A percentile compares a stretch with the other conserved stretches of the same genome.
These are phyloP conservation scores for Imleria badia DNA, from an alignment of 768 basidiomycete species.

Conservation along the genomic window DNA sequence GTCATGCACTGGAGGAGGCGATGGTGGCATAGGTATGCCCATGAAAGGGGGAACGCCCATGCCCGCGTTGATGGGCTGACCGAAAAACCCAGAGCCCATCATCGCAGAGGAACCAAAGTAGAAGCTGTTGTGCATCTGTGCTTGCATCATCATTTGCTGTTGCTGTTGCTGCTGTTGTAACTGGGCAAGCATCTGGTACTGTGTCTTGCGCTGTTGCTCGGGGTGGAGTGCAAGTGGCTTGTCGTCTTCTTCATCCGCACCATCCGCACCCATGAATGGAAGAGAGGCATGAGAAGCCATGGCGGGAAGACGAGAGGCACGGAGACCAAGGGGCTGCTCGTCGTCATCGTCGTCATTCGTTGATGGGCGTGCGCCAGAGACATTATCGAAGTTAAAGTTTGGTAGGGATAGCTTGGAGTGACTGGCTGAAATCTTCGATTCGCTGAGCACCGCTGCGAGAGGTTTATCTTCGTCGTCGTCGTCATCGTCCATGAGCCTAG, in stretches of 20 bases:
- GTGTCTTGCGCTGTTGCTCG: conserved; percentile 76
- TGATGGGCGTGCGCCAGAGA: conserved; percentile 14
- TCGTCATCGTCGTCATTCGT: conserved; percentile 60
- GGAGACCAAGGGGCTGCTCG: conserved; percentile 69
- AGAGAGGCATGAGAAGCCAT: conserved; percentile 26
- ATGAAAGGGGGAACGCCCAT: conserved; percentile 50
- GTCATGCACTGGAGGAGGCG: conserved; percentile 66
- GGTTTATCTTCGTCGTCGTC: conserved; percentile 64
- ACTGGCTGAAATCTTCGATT: conserved; percentile 42
- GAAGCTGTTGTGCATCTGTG: conserved; percentile 74
- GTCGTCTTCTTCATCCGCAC: conserved; percentile 65
- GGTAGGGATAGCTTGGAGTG: conserved; percentile 45
- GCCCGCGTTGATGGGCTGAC: conserved; percentile 48
- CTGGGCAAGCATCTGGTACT: conserved; percentile 41
- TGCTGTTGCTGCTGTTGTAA: conserved; percentile 54
- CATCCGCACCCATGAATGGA: conserved; percentile 37
- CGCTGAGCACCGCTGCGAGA: conserved; percentile 56
- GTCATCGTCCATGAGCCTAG: conserved; percentile 39
- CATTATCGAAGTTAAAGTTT: conserved; percentile 42
- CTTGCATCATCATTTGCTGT: conserved; percentile 72
- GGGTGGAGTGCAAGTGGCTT: conserved; percentile 71
- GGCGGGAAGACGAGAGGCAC: conserved; percentile 48
- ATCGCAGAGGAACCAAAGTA: conserved; percentile 67
- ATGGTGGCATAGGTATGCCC: conserved; percentile 40
- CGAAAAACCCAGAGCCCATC: conserved; percentile 70